Evolutionary conservation across 1,284 basidiomycete genomes (phyloP).

Genomic region (Cryptococcus hybrid): DNA sequence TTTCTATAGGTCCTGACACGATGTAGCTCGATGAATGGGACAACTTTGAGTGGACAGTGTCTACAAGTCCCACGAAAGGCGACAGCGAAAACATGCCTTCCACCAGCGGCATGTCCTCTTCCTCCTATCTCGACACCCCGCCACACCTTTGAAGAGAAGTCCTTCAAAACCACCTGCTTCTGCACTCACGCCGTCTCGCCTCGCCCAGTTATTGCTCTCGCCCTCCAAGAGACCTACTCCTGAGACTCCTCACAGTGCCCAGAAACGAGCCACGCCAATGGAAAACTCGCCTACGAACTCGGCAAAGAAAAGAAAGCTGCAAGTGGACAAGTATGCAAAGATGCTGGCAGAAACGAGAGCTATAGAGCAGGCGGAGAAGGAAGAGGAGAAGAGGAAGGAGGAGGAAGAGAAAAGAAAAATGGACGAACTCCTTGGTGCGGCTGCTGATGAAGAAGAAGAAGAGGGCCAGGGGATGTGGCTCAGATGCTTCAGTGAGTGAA

Average conservation of each 20-base stretch:
- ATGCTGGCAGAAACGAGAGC: conserved; percentile 1
- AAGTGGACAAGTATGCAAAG: conserved; percentile 1
- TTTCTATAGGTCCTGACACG: neutral
- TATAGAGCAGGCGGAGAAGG: neutral
- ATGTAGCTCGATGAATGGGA: neutral
- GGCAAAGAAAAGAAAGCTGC: neutral
- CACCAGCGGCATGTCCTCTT: too few species aligned
- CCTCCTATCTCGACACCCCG: too few species aligned
- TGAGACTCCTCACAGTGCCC: neutral
- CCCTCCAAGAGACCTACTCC: neutral
- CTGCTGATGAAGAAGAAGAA: conserved; percentile 8
- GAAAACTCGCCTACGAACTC: neutral
- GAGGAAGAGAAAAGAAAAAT: conserved; percentile 1
- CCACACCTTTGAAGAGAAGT: too few species aligned
- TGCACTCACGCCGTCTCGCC: too few species aligned
- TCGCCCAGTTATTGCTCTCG: too few species aligned
- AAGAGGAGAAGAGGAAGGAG: conserved; percentile 3
- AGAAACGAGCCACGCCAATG: neutral
- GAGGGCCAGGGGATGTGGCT: conserved; percentile 1
- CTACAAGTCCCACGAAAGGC: too few species aligned
- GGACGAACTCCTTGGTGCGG: neutral
- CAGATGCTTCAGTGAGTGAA: conserved; percentile 7
- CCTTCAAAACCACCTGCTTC: too few species aligned
- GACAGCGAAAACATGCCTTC: too few species aligned
- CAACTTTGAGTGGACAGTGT: neutral